phyloP scores from a whole-genome alignment of 2,329 filamentous ascomycete species.

The Chaetomium olivaceum region DNA sequence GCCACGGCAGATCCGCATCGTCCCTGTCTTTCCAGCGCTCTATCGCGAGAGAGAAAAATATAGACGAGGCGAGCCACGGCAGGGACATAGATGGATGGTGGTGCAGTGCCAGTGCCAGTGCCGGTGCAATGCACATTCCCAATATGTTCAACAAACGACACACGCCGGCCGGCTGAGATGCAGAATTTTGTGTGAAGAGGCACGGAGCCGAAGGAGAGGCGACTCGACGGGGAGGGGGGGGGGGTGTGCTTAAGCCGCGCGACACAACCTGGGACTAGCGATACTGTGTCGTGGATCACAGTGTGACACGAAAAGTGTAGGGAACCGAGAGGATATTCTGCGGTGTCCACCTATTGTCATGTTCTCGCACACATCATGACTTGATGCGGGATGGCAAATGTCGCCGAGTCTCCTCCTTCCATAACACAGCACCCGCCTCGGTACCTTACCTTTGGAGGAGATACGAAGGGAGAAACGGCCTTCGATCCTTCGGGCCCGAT shows the following conservation, averaged over 20 bases:
- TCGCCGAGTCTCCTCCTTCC: no score
- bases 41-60: not conserved
- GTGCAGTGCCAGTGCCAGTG: no score
- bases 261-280: constrained; percentile 11
- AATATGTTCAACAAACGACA: no score
- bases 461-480: not conserved
- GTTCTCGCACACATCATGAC: not conserved
- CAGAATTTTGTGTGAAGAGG: not conserved
- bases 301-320: constrained; percentile 1
- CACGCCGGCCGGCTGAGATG: not conserved
- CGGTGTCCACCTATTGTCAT: not conserved
- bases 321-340: not conserved
- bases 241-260: constrained; percentile 12
- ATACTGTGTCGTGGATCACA: constrained; percentile 10
- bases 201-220: not conserved
- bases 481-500: not conserved
- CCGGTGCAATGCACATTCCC: no score
- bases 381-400: no score
- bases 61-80: not conserved
- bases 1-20: not conserved
- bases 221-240: not conserved
- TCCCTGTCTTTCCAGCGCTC: no score
- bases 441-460: no score
- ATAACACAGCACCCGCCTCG: no score
- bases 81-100: not conserved